Percentiles rank a stretch among this genome's conserved stretches.
Conservation (phyloP, 2,329 filamentous ascomycete species). For the Colletotrichum brevisporum region DNA sequence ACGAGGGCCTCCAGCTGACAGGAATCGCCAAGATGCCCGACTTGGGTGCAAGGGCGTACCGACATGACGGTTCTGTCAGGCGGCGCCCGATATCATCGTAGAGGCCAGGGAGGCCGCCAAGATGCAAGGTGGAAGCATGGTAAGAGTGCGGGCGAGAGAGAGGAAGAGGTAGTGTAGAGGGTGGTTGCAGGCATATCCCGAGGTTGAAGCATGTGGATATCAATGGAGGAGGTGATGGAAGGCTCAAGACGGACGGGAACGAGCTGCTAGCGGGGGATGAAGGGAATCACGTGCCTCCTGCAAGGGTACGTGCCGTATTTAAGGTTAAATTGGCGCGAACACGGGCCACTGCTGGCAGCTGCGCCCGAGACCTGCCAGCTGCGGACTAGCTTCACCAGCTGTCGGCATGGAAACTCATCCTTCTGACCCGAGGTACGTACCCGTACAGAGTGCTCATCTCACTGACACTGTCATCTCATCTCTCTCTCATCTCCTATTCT, state of each 20-base stretch:
- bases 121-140: background rate
- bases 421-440: background rate
- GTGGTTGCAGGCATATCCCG: background rate
- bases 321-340: conserved; percentile 35
- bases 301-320: conserved; percentile 3
- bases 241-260: no score
- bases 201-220: no score
- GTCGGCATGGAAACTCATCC: background rate
- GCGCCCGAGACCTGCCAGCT: background rate
- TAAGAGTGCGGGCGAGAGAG: background rate
- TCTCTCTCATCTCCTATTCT: background rate
- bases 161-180: background rate
- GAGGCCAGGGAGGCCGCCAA: background rate
- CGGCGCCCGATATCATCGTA: background rate
- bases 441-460: background rate
- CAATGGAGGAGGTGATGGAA: background rate
- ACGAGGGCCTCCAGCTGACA: background rate
- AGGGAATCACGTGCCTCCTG: conserved; percentile 19
- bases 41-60: background rate
- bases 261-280: no score
- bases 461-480: background rate
- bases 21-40: background rate
- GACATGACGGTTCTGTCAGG: background rate
- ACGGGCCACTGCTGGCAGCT: background rate
- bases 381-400: background rate